Percentiles rank a stretch among this genome's conserved stretches.
Conservation (phyloP, 495 filamentous ascomycete species). For the Penicillium pulvis region DNA sequence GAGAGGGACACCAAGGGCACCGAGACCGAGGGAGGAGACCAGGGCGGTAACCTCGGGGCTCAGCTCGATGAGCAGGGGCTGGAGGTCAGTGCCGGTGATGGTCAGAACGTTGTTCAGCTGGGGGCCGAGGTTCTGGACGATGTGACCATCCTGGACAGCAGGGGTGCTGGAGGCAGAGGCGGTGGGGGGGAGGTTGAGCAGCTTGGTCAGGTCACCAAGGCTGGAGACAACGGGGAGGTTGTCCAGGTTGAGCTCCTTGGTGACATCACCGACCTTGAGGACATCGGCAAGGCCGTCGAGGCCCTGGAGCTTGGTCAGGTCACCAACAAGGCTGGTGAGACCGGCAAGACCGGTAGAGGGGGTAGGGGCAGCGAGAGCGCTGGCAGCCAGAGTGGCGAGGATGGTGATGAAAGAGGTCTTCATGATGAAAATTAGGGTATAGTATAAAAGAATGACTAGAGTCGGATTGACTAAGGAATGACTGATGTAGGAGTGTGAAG, state of each 20-base stretch:
- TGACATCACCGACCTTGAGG: slow-evolving; percentile 27
- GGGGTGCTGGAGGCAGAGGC: slow-evolving; percentile 10
- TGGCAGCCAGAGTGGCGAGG: slow-evolving; percentile 36
- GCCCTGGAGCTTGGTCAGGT: slow-evolving; percentile 16
- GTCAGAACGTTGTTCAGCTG: slow-evolving; percentile 34
- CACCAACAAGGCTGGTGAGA: slow-evolving; percentile 12
- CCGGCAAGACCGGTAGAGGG: slow-evolving; percentile 9
- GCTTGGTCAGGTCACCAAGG: slow-evolving; percentile 26
- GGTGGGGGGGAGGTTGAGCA: slow-evolving; percentile 20
- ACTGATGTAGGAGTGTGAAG: slow-evolving; percentile 16
- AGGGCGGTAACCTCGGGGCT: slow-evolving; percentile 30
- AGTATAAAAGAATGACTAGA: slow-evolving; percentile 36
- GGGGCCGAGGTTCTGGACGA: slow-evolving; percentile 33
- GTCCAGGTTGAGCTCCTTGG: slow-evolving; percentile 23
- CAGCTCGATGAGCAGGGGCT: slow-evolving; percentile 29
- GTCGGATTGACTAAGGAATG: slow-evolving; percentile 31
- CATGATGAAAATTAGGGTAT: slow-evolving; percentile 34
- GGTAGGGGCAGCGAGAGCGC: slow-evolving; percentile 37
- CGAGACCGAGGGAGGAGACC: slow-evolving; percentile 29
- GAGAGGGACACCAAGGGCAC: slow-evolving; percentile 25
- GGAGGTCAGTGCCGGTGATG: slow-evolving; percentile 25
- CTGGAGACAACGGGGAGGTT: slow-evolving; percentile 27
- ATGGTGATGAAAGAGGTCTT: slow-evolving; percentile 39
- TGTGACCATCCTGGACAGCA: slow-evolving; percentile 26
- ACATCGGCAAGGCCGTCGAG: slow-evolving; percentile 17